A percentile compares a stretch with the other conserved stretches of the same genome.
These are phyloP conservation scores for Aspergillus quadricinctus DNA, from an alignment of 2,329 filamentous ascomycete genomes.

Conservation along the genomic window DNA sequence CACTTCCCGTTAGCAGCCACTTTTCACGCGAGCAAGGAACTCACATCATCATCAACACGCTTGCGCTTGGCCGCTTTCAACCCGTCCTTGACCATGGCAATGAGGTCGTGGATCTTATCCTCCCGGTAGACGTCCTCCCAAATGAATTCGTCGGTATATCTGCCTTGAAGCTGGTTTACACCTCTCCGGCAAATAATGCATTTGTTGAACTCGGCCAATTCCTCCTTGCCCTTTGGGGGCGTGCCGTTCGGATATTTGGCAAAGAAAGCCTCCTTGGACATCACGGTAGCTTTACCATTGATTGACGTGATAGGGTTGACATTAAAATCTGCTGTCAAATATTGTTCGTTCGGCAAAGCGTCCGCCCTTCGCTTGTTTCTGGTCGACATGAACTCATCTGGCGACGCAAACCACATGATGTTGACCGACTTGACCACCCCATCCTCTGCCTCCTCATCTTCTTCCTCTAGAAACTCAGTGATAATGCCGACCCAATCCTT, in stretches of 20 bases:
- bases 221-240: slow-evolving; percentile 57
- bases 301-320: slow-evolving; percentile 82
- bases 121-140: slow-evolving; percentile 83
- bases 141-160: slow-evolving; percentile 84
- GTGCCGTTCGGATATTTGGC: slow-evolving; percentile 68
- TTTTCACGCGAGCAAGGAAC: slow-evolving; percentile 5
- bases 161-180: slow-evolving; percentile 81
- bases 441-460: slow-evolving; percentile 59
- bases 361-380: slow-evolving; percentile 78
- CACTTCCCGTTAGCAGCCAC: slow-evolving; percentile 7
- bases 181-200: slow-evolving; percentile 85
- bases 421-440: slow-evolving; percentile 64
- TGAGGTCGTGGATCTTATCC: slow-evolving; percentile 60
- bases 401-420: slow-evolving; percentile 90
- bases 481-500: slow-evolving; percentile 93
- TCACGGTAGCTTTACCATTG: slow-evolving; percentile 78
- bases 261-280: slow-evolving; percentile 68
- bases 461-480: slow-evolving; percentile 71
- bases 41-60: slow-evolving; percentile 35
- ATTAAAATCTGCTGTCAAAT: slow-evolving; percentile 84
- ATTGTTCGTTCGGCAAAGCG: slow-evolving; percentile 81
- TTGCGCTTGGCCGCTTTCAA: slow-evolving; percentile 61
- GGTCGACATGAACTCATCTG: slow-evolving; percentile 81
- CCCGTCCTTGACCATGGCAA: slow-evolving; percentile 60
- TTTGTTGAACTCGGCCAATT: slow-evolving; percentile 72